Percentiles rank a stretch among this genome's conserved stretches.
These are phyloP conservation scores for Ophiostoma populinum DNA, from an alignment of 2,329 filamentous ascomycete species.

Conservation along the genomic window DNA sequence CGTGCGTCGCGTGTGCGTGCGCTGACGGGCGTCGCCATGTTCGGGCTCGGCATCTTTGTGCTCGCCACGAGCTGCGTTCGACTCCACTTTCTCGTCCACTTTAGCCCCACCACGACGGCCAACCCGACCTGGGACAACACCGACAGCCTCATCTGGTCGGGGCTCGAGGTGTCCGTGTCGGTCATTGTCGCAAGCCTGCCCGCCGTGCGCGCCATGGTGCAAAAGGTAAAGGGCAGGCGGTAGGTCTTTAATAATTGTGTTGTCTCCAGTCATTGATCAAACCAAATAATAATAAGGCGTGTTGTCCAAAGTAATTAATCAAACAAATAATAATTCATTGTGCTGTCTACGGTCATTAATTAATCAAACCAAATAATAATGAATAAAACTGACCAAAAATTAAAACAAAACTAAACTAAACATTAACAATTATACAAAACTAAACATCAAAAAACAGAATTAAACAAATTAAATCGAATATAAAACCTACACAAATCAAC, in stretches of 20 bases:
- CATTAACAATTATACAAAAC: too few relatives aligned
- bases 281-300: too few relatives aligned
- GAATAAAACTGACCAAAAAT: too few relatives aligned
- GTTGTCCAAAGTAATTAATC: too few relatives aligned
- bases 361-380: too few relatives aligned
- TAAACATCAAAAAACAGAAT: too few relatives aligned
- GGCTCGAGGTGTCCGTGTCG: conserved; percentile 24
- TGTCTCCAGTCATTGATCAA: too few relatives aligned
- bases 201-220: conserved; percentile 18
- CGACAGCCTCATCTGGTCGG: conserved; percentile 25
- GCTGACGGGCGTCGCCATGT: conserved; percentile 18
- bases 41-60: conserved; percentile 21
- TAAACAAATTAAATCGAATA: too few relatives aligned
- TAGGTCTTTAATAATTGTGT: not conserved
- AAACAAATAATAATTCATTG: too few relatives aligned
- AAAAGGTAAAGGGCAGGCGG: not conserved
- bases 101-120: conserved; percentile 13
- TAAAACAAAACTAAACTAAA: too few relatives aligned
- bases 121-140: conserved; percentile 26
- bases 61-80: conserved; percentile 20
- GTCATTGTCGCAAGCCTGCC: conserved; percentile 25
- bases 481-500: too few relatives aligned
- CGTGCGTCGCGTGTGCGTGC: not conserved
- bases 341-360: too few relatives aligned
- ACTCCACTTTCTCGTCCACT: conserved; percentile 18